phyloP scores from a whole-genome alignment of 2,329 filamentous ascomycete species.

The Parastagonospora avenae region DNA sequence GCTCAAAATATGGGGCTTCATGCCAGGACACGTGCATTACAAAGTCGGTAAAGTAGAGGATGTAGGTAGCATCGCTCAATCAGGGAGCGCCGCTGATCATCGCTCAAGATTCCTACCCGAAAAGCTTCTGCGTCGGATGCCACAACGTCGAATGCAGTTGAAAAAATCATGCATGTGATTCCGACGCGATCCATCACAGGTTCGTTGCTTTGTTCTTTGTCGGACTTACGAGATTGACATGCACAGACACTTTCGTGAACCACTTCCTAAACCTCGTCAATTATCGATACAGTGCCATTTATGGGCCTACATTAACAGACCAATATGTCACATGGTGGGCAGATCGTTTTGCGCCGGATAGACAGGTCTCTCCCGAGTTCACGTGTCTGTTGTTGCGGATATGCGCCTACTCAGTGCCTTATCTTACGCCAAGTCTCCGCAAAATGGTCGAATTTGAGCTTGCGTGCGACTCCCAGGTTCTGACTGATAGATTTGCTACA shows the following conservation, averaged over 20 bases:
- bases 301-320: constrained; percentile 52
- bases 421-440: constrained; percentile 44
- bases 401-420: constrained; percentile 54
- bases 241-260: constrained; percentile 53
- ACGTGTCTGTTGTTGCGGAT: constrained; percentile 55
- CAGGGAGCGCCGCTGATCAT: neutral
- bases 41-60: constrained; percentile 26
- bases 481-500: constrained; percentile 50
- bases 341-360: constrained; percentile 40
- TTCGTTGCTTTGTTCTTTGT: constrained; percentile 3
- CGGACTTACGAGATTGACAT: constrained; percentile 3
- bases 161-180: constrained; percentile 39
- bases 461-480: constrained; percentile 44
- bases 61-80: constrained; percentile 9
- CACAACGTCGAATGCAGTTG: constrained; percentile 35
- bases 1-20: constrained; percentile 42
- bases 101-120: constrained; percentile 2
- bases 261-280: constrained; percentile 54
- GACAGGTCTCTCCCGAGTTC: constrained; percentile 49
- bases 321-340: constrained; percentile 56
- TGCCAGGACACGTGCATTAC: constrained; percentile 44
- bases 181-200: constrained; percentile 41
- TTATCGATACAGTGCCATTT: constrained; percentile 54
- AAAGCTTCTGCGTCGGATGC: constrained; percentile 15
- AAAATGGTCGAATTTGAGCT: constrained; percentile 54